A percentile compares a stretch with the other conserved stretches of the same genome.
Conservation (phyloP, 2,329 filamentous ascomycete species). For the Epichloe sp. region DNA sequence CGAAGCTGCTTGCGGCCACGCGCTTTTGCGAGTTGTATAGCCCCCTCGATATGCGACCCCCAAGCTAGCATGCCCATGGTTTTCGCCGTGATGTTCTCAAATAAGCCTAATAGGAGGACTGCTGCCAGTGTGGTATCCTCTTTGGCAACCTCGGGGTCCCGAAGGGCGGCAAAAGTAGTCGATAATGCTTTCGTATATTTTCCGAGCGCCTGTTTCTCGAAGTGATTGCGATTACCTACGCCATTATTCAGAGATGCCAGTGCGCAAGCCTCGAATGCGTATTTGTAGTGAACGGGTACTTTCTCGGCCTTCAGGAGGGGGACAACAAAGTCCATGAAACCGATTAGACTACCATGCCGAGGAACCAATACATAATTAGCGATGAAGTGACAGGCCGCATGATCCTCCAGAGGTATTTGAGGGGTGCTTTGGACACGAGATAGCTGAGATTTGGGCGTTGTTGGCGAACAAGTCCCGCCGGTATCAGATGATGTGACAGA, state of each 20-base stretch:
- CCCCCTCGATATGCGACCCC: slow-evolving; percentile 51
- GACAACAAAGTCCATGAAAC: slow-evolving; percentile 46
- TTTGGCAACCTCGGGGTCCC: slow-evolving; percentile 33
- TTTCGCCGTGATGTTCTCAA: slow-evolving; percentile 45
- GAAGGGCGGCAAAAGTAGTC: slow-evolving; percentile 38
- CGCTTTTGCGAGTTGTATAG: slow-evolving; percentile 46
- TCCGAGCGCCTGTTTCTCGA: slow-evolving; percentile 28
- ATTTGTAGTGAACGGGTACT: slow-evolving; percentile 33
- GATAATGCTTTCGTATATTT: slow-evolving; percentile 43
- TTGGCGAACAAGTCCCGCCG: slow-evolving; percentile 4
- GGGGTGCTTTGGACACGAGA: slow-evolving; percentile 17
- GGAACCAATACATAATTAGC: slow-evolving; percentile 47
- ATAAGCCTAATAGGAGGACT: slow-evolving; percentile 46
- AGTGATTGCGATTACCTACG: slow-evolving; percentile 19
- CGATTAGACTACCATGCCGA: slow-evolving; percentile 33
- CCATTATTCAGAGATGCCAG: slow-evolving; percentile 44
- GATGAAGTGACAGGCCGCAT: slow-evolving; percentile 46
- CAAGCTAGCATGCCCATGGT: slow-evolving; percentile 43
- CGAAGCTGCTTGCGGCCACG: slow-evolving; percentile 41
- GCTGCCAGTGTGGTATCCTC: slow-evolving; percentile 46
- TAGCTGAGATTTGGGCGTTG: slow-evolving; percentile 11
- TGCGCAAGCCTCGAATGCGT: slow-evolving; percentile 47
- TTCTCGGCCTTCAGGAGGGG: slow-evolving; percentile 37
- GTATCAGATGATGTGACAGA: slow-evolving; percentile 8
- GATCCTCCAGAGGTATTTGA: slow-evolving; percentile 36